Conservation (phyloP, 2,329 filamentous ascomycete species). For the Nannizzia gypsea region DNA sequence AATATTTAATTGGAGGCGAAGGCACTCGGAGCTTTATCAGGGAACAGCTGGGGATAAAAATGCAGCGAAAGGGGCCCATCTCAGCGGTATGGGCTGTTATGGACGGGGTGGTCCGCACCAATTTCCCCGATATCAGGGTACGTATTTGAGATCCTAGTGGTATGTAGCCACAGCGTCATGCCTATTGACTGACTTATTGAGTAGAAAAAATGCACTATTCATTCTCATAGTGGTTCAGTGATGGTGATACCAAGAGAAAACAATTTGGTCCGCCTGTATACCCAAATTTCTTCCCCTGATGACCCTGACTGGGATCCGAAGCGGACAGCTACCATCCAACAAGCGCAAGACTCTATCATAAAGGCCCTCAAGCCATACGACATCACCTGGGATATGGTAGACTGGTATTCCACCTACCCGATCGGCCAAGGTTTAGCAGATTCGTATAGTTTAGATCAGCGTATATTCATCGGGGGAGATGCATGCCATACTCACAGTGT, state of each 20-base stretch:
- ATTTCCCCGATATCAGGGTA: slow-evolving; percentile 71
- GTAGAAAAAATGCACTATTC: slow-evolving; percentile 51
- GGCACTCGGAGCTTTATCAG: slow-evolving; percentile 57
- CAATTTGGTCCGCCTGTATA: slow-evolving; percentile 40
- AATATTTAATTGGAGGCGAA: slow-evolving; percentile 61
- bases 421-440: slow-evolving; percentile 56
- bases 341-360: slow-evolving; percentile 48
- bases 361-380: slow-evolving; percentile 49
- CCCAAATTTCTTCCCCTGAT: slow-evolving; percentile 51
- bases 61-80: slow-evolving; percentile 57
- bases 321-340: slow-evolving; percentile 47
- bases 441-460: slow-evolving; percentile 51
- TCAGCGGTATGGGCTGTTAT: slow-evolving; percentile 68
- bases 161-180: slow-evolving; percentile 23
- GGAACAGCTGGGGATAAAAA: slow-evolving; percentile 38
- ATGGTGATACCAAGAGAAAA: slow-evolving; percentile 66
- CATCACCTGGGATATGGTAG: slow-evolving; percentile 52
- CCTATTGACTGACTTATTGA: slow-evolving; percentile 24
- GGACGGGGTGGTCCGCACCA: slow-evolving; percentile 58
- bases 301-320: slow-evolving; percentile 51
- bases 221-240: slow-evolving; percentile 63
- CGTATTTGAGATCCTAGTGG: slow-evolving; percentile 58
- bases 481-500: slow-evolving; percentile 51
- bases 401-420: slow-evolving; percentile 56
- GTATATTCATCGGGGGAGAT: slow-evolving; percentile 55